These are phyloP conservation scores for Blastocladiella britannica DNA, from an alignment of 192 early-diverging fungal species.

Conservation along the genomic window DNA sequence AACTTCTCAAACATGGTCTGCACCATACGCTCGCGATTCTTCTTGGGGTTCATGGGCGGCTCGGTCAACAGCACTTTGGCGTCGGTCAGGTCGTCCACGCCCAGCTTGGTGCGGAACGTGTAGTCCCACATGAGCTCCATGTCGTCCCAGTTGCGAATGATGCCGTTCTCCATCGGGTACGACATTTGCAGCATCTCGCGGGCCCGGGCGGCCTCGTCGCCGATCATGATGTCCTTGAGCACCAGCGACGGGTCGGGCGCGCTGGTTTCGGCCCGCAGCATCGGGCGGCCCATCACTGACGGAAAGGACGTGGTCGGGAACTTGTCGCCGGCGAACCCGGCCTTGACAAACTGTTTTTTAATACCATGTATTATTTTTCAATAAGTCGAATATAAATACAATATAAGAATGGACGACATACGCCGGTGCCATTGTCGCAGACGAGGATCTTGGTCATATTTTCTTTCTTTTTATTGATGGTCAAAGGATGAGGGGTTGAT, in stretches of 20 bases:
- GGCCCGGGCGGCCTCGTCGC: conserved; percentile 81
- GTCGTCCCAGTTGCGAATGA: conserved; percentile 94
- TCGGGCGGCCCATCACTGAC: conserved; percentile 94
- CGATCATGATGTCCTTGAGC: conserved; percentile 93
- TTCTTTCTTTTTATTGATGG: no score
- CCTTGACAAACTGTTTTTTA: conserved; percentile 70
- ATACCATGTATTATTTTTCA: neutral
- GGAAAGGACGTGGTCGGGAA: conserved; percentile 92
- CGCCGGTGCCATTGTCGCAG: conserved; percentile 66
- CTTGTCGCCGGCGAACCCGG: conserved; percentile 84
- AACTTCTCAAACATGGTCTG: conserved; percentile 94
- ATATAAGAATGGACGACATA: conserved; percentile 10
- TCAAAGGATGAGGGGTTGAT: no score
- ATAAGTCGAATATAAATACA: neutral
- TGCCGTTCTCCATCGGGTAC: conserved; percentile 98
- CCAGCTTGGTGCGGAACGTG: conserved; percentile 81
- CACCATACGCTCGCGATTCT: conserved; percentile 80
- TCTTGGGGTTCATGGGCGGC: conserved; percentile 83
- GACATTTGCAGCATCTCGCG: conserved; percentile 79
- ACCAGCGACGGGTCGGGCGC: conserved; percentile 32
- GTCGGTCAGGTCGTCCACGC: conserved; percentile 56
- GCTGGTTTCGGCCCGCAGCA: conserved; percentile 83
- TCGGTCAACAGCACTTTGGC: conserved; percentile 91
- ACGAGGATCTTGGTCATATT: conserved; percentile 67
- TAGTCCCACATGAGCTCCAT: conserved; percentile 96